Percentiles rank a stretch among this genome's conserved stretches.
Evolutionary conservation across 306 rosid genomes (phyloP).

Genomic region (Gastrolobium bilobum): DNA sequence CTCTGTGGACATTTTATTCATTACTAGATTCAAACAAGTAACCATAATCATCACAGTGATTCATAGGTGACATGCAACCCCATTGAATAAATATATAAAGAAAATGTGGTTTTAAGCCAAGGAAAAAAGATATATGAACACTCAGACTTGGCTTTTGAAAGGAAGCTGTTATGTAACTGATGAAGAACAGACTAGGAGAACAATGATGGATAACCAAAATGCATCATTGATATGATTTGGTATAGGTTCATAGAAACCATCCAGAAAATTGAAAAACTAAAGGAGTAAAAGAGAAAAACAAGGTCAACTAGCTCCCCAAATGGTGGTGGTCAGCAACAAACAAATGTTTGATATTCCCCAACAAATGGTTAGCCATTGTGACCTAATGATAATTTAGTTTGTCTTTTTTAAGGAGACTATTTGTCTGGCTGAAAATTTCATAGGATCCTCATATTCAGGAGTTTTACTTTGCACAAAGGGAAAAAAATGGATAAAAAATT

Average conservation of each 20-base stretch:
- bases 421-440: slow-evolving; percentile 53
- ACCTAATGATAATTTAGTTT: slow-evolving; percentile 47
- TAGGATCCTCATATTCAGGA: slow-evolving; percentile 74
- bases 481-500: background rate
- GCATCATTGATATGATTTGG: slow-evolving; percentile 32
- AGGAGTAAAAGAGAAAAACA: slow-evolving; percentile 47
- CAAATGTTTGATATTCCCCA: slow-evolving; percentile 46
- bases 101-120: background rate
- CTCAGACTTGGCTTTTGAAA: background rate
- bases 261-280: slow-evolving; percentile 44
- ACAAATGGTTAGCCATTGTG: slow-evolving; percentile 42
- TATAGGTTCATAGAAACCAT: slow-evolving; percentile 33
- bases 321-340: slow-evolving; percentile 38
- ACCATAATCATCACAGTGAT: slow-evolving; percentile 2
- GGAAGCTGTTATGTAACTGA: background rate
- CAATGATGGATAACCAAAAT: slow-evolving; percentile 10
- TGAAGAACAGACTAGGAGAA: slow-evolving; percentile 23
- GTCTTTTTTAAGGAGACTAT: slow-evolving; percentile 54
- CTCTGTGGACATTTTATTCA: slow-evolving; percentile 16
- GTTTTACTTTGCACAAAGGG: slow-evolving; percentile 6
- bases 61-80: background rate
- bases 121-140: background rate
- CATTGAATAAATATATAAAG: slow-evolving; percentile 21
- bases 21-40: slow-evolving; percentile 7
- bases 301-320: slow-evolving; percentile 48